A percentile compares a stretch with the other conserved stretches of the same genome.
Conservation (phyloP, 202 grass and related monocot genomes). For the Brachypodium distachyon region DNA sequence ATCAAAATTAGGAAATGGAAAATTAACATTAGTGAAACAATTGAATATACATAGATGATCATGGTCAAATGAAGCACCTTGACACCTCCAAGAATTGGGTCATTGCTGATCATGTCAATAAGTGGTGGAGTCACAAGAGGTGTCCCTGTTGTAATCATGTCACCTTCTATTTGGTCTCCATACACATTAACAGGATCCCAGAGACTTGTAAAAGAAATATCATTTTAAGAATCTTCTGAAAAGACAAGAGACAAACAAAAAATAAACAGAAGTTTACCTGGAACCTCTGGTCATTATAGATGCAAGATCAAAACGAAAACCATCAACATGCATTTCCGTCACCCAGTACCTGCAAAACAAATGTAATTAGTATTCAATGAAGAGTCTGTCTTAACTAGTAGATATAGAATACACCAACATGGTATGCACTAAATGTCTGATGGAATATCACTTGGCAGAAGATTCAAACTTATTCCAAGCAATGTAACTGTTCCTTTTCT, state of each 20-base stretch:
- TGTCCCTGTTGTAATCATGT: slow-evolving; percentile 66
- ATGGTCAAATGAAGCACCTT: slow-evolving; percentile 44
- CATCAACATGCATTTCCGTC: slow-evolving; percentile 97
- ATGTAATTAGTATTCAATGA: slow-evolving; percentile 7
- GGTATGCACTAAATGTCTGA: not conserved
- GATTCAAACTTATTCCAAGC: not conserved
- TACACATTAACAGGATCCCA: slow-evolving; percentile 94
- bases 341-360: slow-evolving; percentile 82
- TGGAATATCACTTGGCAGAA: not conserved
- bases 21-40: not conserved
- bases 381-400: slow-evolving; percentile 8
- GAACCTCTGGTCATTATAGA: slow-evolving; percentile 93
- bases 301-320: slow-evolving; percentile 95
- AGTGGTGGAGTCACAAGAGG: slow-evolving; percentile 66
- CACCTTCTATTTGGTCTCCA: slow-evolving; percentile 56
- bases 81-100: slow-evolving; percentile 76
- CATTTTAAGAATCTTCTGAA: not conserved
- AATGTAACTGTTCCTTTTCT: not conserved
- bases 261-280: slow-evolving; percentile 36
- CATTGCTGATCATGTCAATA: slow-evolving; percentile 97
- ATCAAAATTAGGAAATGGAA: not conserved
- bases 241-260: not conserved
- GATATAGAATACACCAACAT: not conserved
- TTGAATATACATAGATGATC: not conserved
- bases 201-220: slow-evolving; percentile 38